These are phyloP conservation scores for Diutina rugosa DNA, from an alignment of 1,139 yeast genomes.

Conservation along the genomic window DNA sequence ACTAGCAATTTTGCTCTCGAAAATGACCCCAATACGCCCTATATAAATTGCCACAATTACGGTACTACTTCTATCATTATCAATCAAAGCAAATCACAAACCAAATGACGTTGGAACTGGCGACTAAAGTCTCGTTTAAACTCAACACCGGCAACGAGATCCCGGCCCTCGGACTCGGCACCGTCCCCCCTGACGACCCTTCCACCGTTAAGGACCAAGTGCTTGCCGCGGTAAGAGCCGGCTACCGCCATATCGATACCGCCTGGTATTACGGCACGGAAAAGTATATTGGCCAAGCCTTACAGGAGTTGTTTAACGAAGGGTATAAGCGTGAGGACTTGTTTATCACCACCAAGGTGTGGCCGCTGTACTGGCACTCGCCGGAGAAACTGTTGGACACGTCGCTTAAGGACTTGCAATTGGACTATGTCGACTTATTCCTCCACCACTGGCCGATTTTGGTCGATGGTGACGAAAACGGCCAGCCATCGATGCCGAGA, in stretches of 20 bases:
- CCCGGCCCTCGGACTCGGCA: conserved; percentile 2
- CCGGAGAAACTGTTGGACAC: conserved; percentile 25
- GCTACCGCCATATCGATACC: conserved; percentile 28
- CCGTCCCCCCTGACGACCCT: neutral
- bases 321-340: conserved; percentile 45
- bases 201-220: conserved; percentile 19
- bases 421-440: conserved; percentile 46
- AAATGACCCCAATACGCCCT: no score
- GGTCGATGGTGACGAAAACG: conserved; percentile 26
- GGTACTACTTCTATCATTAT: no score
- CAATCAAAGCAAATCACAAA: neutral
- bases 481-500: conserved; percentile 21
- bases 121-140: neutral
- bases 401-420: conserved; percentile 24
- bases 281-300: conserved; percentile 34
- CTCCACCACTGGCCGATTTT: conserved; percentile 59
- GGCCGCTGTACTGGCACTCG: conserved; percentile 29
- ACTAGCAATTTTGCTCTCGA: no score
- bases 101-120: neutral
- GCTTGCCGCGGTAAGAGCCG: conserved; percentile 25
- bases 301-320: conserved; percentile 32
- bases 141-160: neutral
- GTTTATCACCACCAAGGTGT: conserved; percentile 49
- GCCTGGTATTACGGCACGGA: conserved; percentile 41
- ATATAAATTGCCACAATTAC: no score